These are phyloP conservation scores for Exsudoporus frostii DNA, from an alignment of 768 basidiomycete genomes.

Conservation along the genomic window DNA sequence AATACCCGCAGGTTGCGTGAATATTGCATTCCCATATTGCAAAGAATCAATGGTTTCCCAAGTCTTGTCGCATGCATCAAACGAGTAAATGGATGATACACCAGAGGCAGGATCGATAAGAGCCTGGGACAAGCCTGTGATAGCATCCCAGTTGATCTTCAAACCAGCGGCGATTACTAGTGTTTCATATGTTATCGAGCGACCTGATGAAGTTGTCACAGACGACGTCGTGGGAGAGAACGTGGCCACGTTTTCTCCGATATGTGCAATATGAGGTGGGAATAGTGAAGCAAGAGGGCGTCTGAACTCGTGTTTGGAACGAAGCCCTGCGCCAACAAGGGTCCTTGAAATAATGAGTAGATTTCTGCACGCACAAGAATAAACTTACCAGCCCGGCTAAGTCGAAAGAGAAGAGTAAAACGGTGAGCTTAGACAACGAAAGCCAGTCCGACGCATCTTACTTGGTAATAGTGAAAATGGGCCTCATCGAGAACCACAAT, in stretches of 20 bases:
- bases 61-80: slow-evolving; percentile 84
- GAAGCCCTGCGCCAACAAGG: slow-evolving; percentile 86
- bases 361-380: neutral
- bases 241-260: slow-evolving; percentile 64
- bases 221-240: slow-evolving; percentile 78
- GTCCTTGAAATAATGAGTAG: slow-evolving; percentile 55
- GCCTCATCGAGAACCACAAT: slow-evolving; percentile 84
- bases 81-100: slow-evolving; percentile 91
- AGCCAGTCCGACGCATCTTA: slow-evolving; percentile 25
- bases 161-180: slow-evolving; percentile 89
- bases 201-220: slow-evolving; percentile 68
- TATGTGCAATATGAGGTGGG: slow-evolving; percentile 67
- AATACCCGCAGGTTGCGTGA: slow-evolving; percentile 90
- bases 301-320: slow-evolving; percentile 64
- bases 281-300: slow-evolving; percentile 67
- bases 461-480: slow-evolving; percentile 83
- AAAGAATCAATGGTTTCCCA: slow-evolving; percentile 81
- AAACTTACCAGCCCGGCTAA: slow-evolving; percentile 83
- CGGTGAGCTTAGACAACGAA: slow-evolving; percentile 1
- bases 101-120: slow-evolving; percentile 73
- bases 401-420: neutral
- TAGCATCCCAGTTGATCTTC: slow-evolving; percentile 77
- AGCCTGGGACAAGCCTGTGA: slow-evolving; percentile 71
- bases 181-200: slow-evolving; percentile 73
- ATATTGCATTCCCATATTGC: slow-evolving; percentile 79